These are phyloP conservation scores for Nicotiana sylvestris DNA, from an alignment of 257 asterid genomes.

Conservation along the genomic window DNA sequence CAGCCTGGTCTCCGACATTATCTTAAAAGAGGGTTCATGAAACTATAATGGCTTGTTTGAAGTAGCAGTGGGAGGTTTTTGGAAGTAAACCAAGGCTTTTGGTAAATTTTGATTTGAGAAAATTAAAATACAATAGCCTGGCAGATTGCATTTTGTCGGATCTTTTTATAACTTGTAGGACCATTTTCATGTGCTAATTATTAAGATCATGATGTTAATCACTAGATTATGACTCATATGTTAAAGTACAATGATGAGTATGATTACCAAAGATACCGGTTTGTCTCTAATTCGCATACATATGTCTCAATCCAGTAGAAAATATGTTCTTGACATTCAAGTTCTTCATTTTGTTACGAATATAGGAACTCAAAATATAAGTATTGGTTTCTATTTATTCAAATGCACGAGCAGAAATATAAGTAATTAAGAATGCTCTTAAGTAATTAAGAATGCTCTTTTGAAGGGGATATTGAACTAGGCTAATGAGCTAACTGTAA, in stretches of 20 bases:
- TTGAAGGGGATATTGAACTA: too few species aligned
- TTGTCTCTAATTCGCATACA: background rate
- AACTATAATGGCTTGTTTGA: background rate
- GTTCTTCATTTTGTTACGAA: too few species aligned
- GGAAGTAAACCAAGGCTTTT: background rate
- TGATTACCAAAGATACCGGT: background rate
- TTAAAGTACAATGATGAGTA: too few species aligned
- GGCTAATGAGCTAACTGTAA: too few species aligned
- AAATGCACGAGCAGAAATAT: too few species aligned
- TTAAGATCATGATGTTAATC: background rate
- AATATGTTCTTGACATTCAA: too few species aligned
- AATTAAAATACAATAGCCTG: background rate
- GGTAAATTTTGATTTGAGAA: background rate
- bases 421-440: too few species aligned
- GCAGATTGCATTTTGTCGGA: background rate
- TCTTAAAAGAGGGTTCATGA: background rate
- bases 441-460: too few species aligned
- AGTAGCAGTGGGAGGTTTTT: background rate
- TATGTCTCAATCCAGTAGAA: background rate
- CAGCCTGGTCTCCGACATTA: background rate
- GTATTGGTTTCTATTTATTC: too few species aligned
- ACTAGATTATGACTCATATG: background rate
- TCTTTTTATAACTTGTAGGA: background rate
- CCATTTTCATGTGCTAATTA: background rate
- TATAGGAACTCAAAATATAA: too few species aligned